Percentiles rank a stretch among this genome's conserved stretches.
phyloP scores from a whole-genome alignment of 805 yeast genomes.

The Wickerhamiella brachini region DNA sequence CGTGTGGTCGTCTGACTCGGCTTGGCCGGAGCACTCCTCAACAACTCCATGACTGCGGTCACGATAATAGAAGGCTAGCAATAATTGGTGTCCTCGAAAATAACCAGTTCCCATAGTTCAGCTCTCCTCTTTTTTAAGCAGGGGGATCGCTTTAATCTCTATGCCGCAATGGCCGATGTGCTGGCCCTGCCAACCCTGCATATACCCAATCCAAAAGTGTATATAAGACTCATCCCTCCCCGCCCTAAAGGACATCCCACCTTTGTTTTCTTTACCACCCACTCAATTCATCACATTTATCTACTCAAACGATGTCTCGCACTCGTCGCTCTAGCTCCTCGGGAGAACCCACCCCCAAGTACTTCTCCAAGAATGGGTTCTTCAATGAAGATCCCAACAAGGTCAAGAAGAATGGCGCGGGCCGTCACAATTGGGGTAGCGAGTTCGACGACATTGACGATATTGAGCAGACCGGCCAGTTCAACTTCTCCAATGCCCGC shows the following conservation, averaged over 20 bases:
- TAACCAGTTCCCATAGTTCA: not conserved
- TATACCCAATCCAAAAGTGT: not conserved
- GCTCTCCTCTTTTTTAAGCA: not conserved
- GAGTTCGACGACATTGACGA: slow-evolving; percentile 55
- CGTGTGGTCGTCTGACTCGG: not conserved
- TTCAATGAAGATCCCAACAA: slow-evolving; percentile 56
- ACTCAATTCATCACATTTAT: not conserved
- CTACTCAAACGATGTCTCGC: slow-evolving; percentile 16
- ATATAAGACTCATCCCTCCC: not conserved
- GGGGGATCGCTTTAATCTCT: not conserved
- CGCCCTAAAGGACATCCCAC: not conserved
- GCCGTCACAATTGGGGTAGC: slow-evolving; percentile 79
- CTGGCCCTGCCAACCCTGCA: not conserved
- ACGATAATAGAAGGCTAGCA: too few relatives aligned
- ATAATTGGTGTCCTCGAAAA: not conserved
- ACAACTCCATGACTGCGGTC: not conserved
- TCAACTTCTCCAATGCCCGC: slow-evolving; percentile 26
- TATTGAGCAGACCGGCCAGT: slow-evolving; percentile 43
- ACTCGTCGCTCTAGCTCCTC: slow-evolving; percentile 25
- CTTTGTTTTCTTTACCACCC: not conserved
- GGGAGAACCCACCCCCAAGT: slow-evolving; percentile 51
- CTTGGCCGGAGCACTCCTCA: not conserved
- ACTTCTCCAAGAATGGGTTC: slow-evolving; percentile 68
- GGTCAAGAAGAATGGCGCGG: slow-evolving; percentile 74
- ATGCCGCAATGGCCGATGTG: not conserved